Conservation (phyloP, 208 protist species). For the Trypanosoma avium region DNA sequence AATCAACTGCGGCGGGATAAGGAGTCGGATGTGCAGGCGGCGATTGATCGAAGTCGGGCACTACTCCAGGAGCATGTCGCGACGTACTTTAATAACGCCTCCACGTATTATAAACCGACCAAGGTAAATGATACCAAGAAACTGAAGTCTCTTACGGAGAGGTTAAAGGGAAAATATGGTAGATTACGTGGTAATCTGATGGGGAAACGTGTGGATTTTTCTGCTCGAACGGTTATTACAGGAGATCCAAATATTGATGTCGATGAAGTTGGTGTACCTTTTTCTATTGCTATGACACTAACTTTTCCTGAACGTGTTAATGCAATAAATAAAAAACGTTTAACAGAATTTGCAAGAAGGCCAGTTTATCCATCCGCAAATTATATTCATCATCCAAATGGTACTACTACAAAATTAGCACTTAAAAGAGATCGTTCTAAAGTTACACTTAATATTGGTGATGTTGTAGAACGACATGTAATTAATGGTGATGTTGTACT, state of each 20-base stretch:
- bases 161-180: constrained; percentile 99
- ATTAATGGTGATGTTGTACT: constrained; percentile 98
- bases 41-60: constrained; percentile 80
- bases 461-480: constrained; percentile 98
- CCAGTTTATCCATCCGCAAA: constrained; percentile 97
- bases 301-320: constrained; percentile 99
- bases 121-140: constrained; percentile 91
- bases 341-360: constrained; percentile 94
- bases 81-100: constrained; percentile 98
- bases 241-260: constrained; percentile 97
- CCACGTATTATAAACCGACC: constrained; percentile 90
- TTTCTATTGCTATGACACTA: constrained; percentile 97
- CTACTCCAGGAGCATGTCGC: constrained; percentile 97
- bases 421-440: constrained; percentile 79
- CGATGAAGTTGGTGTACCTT: constrained; percentile 99
- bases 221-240: constrained; percentile 99
- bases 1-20: constrained; percentile 87
- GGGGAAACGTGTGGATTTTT: constrained; percentile 99
- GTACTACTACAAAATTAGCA: constrained; percentile 91
- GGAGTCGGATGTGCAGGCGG: constrained; percentile 84
- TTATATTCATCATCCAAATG: constrained; percentile 89
- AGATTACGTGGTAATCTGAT: constrained; percentile 99
- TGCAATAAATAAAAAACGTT: constrained; percentile 95
- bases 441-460: constrained; percentile 89
- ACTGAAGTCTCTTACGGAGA: constrained; percentile 98